These are phyloP conservation scores for Pouteria glomerata DNA, from an alignment of 148 eudicot genomes.

Conservation along the genomic window DNA sequence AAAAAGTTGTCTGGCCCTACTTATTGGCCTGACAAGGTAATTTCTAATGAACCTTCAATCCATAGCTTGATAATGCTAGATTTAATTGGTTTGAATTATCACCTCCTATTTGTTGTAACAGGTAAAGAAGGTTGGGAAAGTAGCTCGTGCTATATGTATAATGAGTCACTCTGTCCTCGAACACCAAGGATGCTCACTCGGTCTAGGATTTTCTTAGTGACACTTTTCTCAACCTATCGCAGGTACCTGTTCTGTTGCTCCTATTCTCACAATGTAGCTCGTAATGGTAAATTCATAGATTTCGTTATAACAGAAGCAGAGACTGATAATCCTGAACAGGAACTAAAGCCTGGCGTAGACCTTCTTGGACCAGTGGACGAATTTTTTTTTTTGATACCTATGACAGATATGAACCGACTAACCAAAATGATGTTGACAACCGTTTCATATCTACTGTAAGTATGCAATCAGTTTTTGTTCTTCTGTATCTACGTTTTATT, in stretches of 20 bases:
- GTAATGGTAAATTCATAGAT: slow-evolving; percentile 85
- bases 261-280: slow-evolving; percentile 92
- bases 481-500: neutral
- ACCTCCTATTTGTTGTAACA: slow-evolving; percentile 18
- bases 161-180: slow-evolving; percentile 94
- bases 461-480: neutral
- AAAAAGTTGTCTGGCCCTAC: slow-evolving; percentile 96
- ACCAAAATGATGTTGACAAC: slow-evolving; percentile 43
- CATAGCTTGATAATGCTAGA: neutral
- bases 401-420: slow-evolving; percentile 77
- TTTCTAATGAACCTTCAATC: neutral
- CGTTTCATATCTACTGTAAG: slow-evolving; percentile 91
- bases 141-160: slow-evolving; percentile 90
- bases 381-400: slow-evolving; percentile 72
- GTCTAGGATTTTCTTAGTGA: slow-evolving; percentile 37
- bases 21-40: slow-evolving; percentile 84
- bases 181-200: slow-evolving; percentile 86
- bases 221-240: slow-evolving; percentile 15
- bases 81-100: neutral
- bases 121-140: slow-evolving; percentile 87
- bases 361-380: slow-evolving; percentile 92
- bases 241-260: slow-evolving; percentile 98
- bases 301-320: slow-evolving; percentile 93
- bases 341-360: slow-evolving; percentile 81
- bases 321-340: slow-evolving; percentile 80